phyloP scores from a whole-genome alignment of 768 basidiomycete species.

The Gloeopeniophorella convolvens region DNA sequence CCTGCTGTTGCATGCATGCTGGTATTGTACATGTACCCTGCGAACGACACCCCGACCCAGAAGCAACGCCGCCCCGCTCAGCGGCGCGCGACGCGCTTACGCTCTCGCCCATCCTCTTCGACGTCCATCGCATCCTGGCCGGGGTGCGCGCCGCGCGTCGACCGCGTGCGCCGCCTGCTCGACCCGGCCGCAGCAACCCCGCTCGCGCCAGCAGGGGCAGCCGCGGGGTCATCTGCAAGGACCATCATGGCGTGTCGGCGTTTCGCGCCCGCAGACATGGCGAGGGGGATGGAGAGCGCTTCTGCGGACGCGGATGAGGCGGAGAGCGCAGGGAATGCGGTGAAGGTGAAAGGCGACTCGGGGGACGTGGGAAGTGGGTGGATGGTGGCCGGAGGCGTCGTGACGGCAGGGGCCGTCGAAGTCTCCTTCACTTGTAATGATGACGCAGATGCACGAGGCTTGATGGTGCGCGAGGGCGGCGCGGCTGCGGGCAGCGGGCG shows the following conservation, averaged over 20 bases:
- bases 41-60: slow-evolving; percentile 2
- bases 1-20: not conserved
- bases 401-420: slow-evolving; percentile 1
- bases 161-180: slow-evolving; percentile 51
- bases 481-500: slow-evolving; percentile 15
- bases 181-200: slow-evolving; percentile 32
- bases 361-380: slow-evolving; percentile 17
- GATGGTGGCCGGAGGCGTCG: not conserved
- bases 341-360: slow-evolving; percentile 25
- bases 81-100: slow-evolving; percentile 66
- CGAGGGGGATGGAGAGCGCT: slow-evolving; percentile 16
- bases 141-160: slow-evolving; percentile 33
- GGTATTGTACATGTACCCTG: slow-evolving; percentile 8
- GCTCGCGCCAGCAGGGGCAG: slow-evolving; percentile 31
- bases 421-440: slow-evolving; percentile 13
- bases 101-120: slow-evolving; percentile 69
- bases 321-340: slow-evolving; percentile 20
- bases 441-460: slow-evolving; percentile 19
- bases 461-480: slow-evolving; percentile 17
- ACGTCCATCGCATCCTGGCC: slow-evolving; percentile 59
- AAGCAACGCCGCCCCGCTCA: slow-evolving; percentile 27
- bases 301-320: slow-evolving; percentile 25
- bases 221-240: slow-evolving; percentile 51
- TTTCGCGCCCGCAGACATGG: slow-evolving; percentile 53
- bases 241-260: slow-evolving; percentile 76